Conservation (phyloP, 768 basidiomycete species). For the Lentinula detonsa region DNA sequence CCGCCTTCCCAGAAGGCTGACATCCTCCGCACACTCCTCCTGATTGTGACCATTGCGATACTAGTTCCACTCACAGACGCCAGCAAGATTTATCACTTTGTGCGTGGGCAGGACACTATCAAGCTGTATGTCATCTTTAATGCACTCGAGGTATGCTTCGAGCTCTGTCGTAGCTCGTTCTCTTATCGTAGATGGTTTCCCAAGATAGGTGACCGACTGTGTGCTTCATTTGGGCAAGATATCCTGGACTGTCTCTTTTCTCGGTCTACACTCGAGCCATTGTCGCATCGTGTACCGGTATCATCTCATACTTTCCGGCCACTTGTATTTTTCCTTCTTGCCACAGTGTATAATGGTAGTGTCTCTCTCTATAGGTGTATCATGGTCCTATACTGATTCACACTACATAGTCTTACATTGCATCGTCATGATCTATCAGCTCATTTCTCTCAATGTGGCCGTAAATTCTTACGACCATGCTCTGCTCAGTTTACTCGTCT, state of each 20-base stretch:
- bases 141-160: conserved; percentile 80
- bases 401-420: conserved; percentile 66
- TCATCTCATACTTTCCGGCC: conserved; percentile 70
- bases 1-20: conserved; percentile 92
- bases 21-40: conserved; percentile 73
- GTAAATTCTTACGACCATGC: conserved; percentile 98
- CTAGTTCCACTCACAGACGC: conserved; percentile 85
- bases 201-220: conserved; percentile 91
- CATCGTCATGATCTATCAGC: conserved; percentile 93
- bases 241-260: conserved; percentile 96
- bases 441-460: conserved; percentile 92
- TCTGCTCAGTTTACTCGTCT: conserved; percentile 87
- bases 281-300: conserved; percentile 57
- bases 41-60: conserved; percentile 67
- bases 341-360: conserved; percentile 78
- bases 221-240: conserved; percentile 96
- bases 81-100: conserved; percentile 96
- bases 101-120: conserved; percentile 97
- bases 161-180: neutral
- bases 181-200: neutral
- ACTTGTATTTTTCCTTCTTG: conserved; percentile 77
- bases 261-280: conserved; percentile 74
- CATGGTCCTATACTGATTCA: neutral
- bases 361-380: conserved; percentile 2
- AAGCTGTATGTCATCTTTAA: conserved; percentile 99